Base-by-base conservation (phyloP, 805 yeast genomes). In the Metschnikowia noctiluminum region DNA sequence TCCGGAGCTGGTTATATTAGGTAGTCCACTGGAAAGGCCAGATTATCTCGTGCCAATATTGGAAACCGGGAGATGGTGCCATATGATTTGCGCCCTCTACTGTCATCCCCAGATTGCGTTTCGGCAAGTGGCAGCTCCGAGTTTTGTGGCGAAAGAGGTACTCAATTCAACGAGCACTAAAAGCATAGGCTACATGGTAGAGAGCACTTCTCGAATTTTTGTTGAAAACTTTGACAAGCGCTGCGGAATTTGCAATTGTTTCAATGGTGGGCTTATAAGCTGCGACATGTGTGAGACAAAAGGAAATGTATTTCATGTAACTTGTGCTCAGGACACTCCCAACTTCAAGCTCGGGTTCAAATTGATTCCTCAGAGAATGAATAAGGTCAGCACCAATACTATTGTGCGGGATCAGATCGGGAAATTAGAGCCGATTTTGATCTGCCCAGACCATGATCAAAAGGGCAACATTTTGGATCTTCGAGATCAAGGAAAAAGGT, bases 21-120 rank as follows among this genome's bases (percentile, higher is more conserved):
- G 82, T 1, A 63, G 65, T 7, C 62, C 65, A 2, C 43, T 55
- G 37, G 74, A 75, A 1, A 65, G 65, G 30, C 83, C 87, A 0
- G 91, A 85, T 56, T 87, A 82, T 30, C 62, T 89, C 56, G 86
- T 87, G 58, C 74, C 89, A n/a, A 81, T 94, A 0, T 55, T 61
- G 4, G 78, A 74, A 47, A 54, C 70, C 0, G 87, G 87, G 1
- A 72, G 75, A 49, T 90, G 97, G 97, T 81, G 83, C 32, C 97
- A 90, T 69, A 68, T 85, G 2, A 52, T 79, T 2, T 90, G 97
- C 66, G 84, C 91, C 0, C 43, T 86, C 0, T 82, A 83, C 60
- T 68, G 70, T 28, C 65, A 77, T 5, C 66, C 69, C n/a, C 61
- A 76, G 6, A 65, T 58, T 13, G 46, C 47, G 1, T 60, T 62